Base-by-base conservation (phyloP, 257 asterid species). In the Linaria vulgaris region DNA sequence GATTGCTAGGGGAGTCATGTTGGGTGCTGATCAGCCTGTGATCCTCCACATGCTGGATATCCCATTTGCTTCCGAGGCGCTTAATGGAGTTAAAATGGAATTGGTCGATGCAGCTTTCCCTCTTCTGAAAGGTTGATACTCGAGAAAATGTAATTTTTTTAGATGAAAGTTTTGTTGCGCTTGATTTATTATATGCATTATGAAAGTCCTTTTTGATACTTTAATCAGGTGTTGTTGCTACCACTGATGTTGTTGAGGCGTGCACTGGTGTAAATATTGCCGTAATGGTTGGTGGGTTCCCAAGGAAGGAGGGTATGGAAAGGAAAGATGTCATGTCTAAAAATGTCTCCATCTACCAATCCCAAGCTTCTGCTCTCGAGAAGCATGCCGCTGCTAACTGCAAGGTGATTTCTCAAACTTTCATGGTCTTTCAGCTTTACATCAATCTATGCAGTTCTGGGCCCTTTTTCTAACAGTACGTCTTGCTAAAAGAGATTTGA, bases 251-350 rank as follows among this genome's bases (percentile, higher is more conserved):
- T 39, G 78, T 76, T 59, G 91, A 88, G 82, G 97, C 91, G 59
- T 91, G 97, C 72, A 73, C 85, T 37, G 97, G 94, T 64, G 96
- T 91, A 68, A 88, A 74, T 12, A 53, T 91, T 65, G 98, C 96
- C 44, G 85, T 91, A 17, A 88, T 91, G 98, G 98, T 91, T 72
- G 98, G 96, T 69, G 98, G 98, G 3, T 91, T 91, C 85, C 98
- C 98, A 0, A 85, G 98, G 82, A 91, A 91, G 75, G 98, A 91
- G 74, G 96, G 98, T 49, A 91, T 91, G 96, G 98, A 91, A 52
- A 82, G 98, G 80, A 88, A 91, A 74, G 98, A 91, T 70, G 98
- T 91, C 56, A 91, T 91, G 98, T 69, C 98, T 11, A 91, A 91
- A 86, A 91, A 91, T 47, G 98, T 91, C 55, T 85, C 96, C 48